phyloP scores from a whole-genome alignment of 495 filamentous ascomycete genomes.

The Tuber melanosporum region DNA sequence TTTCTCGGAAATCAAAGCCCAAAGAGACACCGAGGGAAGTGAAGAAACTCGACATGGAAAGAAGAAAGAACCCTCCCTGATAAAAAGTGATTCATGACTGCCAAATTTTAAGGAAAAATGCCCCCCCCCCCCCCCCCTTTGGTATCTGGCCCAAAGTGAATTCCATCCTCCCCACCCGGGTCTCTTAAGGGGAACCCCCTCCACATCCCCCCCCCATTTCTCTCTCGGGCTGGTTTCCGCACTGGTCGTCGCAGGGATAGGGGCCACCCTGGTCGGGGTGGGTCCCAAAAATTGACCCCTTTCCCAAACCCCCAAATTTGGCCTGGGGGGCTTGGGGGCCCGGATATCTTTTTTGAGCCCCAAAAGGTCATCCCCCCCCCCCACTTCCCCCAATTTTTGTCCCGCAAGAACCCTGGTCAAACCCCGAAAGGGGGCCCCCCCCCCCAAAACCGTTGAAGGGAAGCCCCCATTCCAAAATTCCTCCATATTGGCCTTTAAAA shows the following conservation, averaged over 20 bases:
- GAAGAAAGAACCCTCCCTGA: constrained; percentile 7
- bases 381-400: constrained; percentile 14
- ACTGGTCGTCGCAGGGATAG: constrained; percentile 29
- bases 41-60: constrained; percentile 3
- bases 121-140: neutral
- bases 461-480: too few relatives aligned
- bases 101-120: constrained; percentile 12
- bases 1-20: neutral
- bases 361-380: constrained; percentile 21
- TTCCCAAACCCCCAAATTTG: constrained; percentile 7
- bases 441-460: constrained; percentile 17
- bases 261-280: constrained; percentile 31
- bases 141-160: neutral
- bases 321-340: neutral
- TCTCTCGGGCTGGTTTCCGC: constrained; percentile 31
- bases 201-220: constrained; percentile 31
- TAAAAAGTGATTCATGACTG: neutral
- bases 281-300: constrained; percentile 24
- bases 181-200: constrained; percentile 37
- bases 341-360: constrained; percentile 8
- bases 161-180: constrained; percentile 36
- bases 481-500: too few relatives aligned
- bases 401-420: constrained; percentile 22
- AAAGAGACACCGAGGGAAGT: neutral
- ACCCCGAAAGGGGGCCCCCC: constrained; percentile 19